A percentile compares a stretch with the other conserved stretches of the same genome.
These are phyloP conservation scores for Tremella fuciformis DNA, from an alignment of 768 basidiomycete species.

Conservation along the genomic window DNA sequence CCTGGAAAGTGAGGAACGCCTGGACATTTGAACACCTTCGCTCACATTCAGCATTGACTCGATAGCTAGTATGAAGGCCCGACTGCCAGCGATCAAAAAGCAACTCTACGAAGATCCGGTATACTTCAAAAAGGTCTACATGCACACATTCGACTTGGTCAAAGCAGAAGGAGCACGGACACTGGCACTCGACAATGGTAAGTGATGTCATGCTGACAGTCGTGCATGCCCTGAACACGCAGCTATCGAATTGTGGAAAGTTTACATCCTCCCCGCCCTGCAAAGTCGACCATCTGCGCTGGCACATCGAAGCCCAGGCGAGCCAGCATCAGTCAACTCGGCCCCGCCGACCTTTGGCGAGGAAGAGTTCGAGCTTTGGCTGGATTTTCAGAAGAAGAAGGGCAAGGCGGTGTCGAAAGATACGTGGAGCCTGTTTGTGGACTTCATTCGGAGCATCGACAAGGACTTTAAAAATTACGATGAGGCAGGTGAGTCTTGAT, in stretches of 20 bases:
- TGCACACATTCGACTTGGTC: slow-evolving; percentile 48
- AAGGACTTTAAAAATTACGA: slow-evolving; percentile 49
- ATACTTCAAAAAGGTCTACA: slow-evolving; percentile 53
- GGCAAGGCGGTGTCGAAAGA: slow-evolving; percentile 50
- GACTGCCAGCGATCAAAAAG: slow-evolving; percentile 41
- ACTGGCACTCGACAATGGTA: slow-evolving; percentile 47
- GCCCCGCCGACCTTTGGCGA: slow-evolving; percentile 32
- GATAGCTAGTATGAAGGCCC: slow-evolving; percentile 39
- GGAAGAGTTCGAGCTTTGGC: slow-evolving; percentile 47
- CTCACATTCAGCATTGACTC: slow-evolving; percentile 47
- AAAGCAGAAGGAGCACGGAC: slow-evolving; percentile 46
- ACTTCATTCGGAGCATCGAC: slow-evolving; percentile 47
- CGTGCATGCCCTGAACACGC: neutral
- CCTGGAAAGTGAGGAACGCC: slow-evolving; percentile 34
- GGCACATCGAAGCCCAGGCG: slow-evolving; percentile 18
- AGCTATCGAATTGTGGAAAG: slow-evolving; percentile 51
- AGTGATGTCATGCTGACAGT: slow-evolving; percentile 6
- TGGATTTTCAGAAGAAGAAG: slow-evolving; percentile 46
- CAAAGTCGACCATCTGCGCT: slow-evolving; percentile 45
- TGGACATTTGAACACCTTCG: neutral
- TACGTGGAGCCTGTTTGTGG: slow-evolving; percentile 49
- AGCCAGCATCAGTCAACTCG: slow-evolving; percentile 3
- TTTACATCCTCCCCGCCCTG: slow-evolving; percentile 50
- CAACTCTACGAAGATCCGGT: slow-evolving; percentile 46
- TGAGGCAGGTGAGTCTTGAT: slow-evolving; percentile 47